These are phyloP conservation scores for Thermomyces lanuginosus DNA, from an alignment of 2,329 filamentous ascomycete species.

Conservation along the genomic window DNA sequence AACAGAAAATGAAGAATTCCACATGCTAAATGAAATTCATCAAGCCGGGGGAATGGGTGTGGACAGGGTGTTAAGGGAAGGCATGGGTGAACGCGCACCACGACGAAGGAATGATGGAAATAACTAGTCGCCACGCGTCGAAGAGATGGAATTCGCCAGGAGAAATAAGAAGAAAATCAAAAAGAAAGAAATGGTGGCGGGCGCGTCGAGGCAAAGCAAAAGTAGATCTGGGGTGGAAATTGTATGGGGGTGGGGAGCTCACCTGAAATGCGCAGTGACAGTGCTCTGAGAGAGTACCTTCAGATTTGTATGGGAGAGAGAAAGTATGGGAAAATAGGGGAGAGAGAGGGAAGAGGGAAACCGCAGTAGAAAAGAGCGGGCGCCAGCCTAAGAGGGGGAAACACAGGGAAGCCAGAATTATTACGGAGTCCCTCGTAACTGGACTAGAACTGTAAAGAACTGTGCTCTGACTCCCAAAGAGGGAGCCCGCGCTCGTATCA, in stretches of 20 bases:
- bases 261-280: constrained; percentile 20
- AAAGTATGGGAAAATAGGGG: constrained; percentile 20
- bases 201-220: constrained; percentile 8
- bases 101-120: too few relatives aligned
- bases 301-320: constrained; percentile 20
- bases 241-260: constrained; percentile 15
- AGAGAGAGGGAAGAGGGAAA: constrained; percentile 16
- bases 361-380: constrained; percentile 14
- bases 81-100: not conserved
- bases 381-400: constrained; percentile 2
- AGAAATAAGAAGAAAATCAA: constrained; percentile 1
- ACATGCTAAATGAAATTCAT: too few relatives aligned
- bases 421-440: not conserved
- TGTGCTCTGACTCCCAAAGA: not conserved
- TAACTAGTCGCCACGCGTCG: too few relatives aligned
- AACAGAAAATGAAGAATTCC: too few relatives aligned
- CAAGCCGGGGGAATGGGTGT: not conserved
- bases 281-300: too few relatives aligned
- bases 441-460: not conserved
- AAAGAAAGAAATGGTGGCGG: constrained; percentile 4
- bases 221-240: constrained; percentile 13
- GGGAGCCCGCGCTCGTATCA: too few relatives aligned
- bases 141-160: not conserved
- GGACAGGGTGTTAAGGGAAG: not conserved
- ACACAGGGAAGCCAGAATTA: constrained; percentile 4